Base-by-base conservation (phyloP, 371 early-diverging fungal genomes). In the Rhizomucor pusillus region DNA sequence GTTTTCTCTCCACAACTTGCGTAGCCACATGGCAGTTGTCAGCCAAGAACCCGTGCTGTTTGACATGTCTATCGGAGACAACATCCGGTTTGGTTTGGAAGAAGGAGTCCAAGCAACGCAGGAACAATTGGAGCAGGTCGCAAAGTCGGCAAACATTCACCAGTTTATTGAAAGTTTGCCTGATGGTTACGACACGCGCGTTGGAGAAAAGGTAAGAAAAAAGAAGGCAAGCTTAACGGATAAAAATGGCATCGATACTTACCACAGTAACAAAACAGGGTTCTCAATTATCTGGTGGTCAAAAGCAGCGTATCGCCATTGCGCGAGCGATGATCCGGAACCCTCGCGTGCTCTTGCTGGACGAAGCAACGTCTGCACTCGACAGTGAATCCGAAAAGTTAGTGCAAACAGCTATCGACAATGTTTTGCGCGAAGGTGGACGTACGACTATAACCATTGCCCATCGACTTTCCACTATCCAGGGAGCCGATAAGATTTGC, bases 351-450 rank as follows among this genome's bases (percentile, higher is more conserved):
- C 55, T 67, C 10, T 82, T 99, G 33, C 69, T 99, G 34, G 99
- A 99, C 63, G 99, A 99, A 67, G 96, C 99, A 0, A 99, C 99
- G 0, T 90, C 92, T 3, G 95, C 97, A 0, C 62, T 97, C 41
- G 97, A 97, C 69, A 85, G 90, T 22, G 86, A 91, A 61, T 86
- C 89, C 40, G 99, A 99, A 69, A 85, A 84, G 55, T 65, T 92
- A 19, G 92, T 99, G 3, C 94, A 97, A 61, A 79, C 79, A 46
- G 97, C 94, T 0, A 73, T 98, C 34, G 90, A 92, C 58, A 74
- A 67, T 29, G 90, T 93, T 4, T 60, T 85, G 6, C 87, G 66
- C 44, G 52, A 56, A 43, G 66, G 74, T 35, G 76, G 77, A 11
- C 71, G 84, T 51, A 84, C 84, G 1, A 82, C 81, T 10, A 61